Evolutionary conservation across 2,329 filamentous ascomycete genomes (phyloP), one percentile per base, ranked within the genome.

Genomic region (Colletotrichum magnum): DNA sequence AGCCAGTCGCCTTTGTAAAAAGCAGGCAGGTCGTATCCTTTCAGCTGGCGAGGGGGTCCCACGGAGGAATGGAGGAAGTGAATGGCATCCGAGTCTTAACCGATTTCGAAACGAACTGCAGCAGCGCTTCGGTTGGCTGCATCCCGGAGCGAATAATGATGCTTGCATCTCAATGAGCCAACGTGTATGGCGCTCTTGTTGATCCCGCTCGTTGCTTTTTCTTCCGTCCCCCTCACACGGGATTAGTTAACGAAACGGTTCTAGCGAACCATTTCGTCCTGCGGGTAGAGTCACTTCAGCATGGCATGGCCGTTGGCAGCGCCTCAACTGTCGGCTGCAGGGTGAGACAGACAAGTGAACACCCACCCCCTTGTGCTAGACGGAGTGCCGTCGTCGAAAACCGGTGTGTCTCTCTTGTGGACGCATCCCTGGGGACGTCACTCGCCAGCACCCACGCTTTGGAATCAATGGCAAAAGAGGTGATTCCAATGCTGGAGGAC

Each of bases 321-420:
- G 63, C 64, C 64, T 56, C 64, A 62, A 54, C 58, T 66, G 64
- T 62, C 50, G 43, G 50, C 50, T 45, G 64, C 64, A 66, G 57
- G 60, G 18, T 54, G 57, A 61, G 51, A 66, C 64, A 53, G 32
- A 36, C 32, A 36, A 36, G 32, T 3, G 32, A 21, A 52, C 32
- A 4, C 28, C 32, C 21, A 16, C 41, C 39, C 28, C 28, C 5
- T n/a, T 21, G 18, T 41, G 18, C 28, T 39, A 48, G 6, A 4
- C 50, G 57, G 48, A 39, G 15, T 41, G 21, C 57, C 28, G 53
- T 28, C 13, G 16, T n/a, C 13, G 32, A 32, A 2, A 18, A 41
- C 18, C 39, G 39, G 39, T 10, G 36, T 36, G 58, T 52, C 16
- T 60, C 48, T 61, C 28, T 50, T 9, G 18, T 26, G n/a, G 58